These are phyloP conservation scores for Stentor roeselii DNA, from an alignment of 73 alveolate genomes.

Conservation along the genomic window DNA sequence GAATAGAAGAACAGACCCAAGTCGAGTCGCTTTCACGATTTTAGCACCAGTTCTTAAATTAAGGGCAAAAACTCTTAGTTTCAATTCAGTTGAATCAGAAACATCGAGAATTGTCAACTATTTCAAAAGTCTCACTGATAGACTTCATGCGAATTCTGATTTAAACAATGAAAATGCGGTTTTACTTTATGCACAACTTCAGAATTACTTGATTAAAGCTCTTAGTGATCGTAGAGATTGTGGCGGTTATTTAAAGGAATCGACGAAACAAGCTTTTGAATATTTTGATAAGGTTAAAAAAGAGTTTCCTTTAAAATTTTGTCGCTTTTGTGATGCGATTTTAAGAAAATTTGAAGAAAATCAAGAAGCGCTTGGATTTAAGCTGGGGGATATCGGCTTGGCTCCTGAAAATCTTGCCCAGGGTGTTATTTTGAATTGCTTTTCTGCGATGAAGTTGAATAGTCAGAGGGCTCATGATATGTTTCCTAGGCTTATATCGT, in stretches of 20 bases:
- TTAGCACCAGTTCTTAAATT: constrained; percentile 32
- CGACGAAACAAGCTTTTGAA: background rate
- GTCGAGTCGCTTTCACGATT: background rate
- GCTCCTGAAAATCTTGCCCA: constrained; percentile 34
- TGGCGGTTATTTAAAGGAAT: background rate
- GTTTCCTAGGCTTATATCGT: constrained; percentile 81
- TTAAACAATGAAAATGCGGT: no score
- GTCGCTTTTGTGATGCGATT: constrained; percentile 24
- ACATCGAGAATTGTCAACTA: no score
- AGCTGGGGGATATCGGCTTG: background rate
- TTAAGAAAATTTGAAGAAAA: constrained; percentile 9
- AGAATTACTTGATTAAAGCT: no score
- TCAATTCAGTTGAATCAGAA: background rate
- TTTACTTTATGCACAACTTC: no score
- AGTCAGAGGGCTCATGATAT: constrained; percentile 72
- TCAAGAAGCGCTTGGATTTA: constrained; percentile 28
- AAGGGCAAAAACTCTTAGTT: constrained; percentile 11
- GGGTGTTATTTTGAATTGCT: constrained; percentile 42
- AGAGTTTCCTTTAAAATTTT: constrained; percentile 1
- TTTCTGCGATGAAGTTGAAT: constrained; percentile 55
- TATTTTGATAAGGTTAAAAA: background rate
- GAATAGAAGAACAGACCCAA: constrained; percentile 23
- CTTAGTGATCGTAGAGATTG: background rate
- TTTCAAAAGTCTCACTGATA: no score
- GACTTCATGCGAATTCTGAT: no score